Base-by-base conservation (phyloP, 2,329 filamentous ascomycete genomes). In the Colletotrichum sp. region DNA sequence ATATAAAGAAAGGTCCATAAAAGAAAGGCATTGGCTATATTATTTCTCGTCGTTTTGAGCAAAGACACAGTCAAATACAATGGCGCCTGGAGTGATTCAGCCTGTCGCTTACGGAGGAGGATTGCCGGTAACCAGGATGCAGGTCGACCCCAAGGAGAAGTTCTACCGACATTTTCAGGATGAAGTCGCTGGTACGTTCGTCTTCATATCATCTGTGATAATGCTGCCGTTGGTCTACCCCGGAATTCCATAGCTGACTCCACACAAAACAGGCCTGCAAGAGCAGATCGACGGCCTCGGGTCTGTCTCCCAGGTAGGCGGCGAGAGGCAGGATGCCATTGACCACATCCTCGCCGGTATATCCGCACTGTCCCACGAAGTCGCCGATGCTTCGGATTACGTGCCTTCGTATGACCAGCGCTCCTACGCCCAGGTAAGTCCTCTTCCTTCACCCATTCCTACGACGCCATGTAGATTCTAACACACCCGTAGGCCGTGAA, bases 321-420 rank as follows among this genome's bases (percentile, higher is more conserved):
- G 94, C 76, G 95, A 97, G 84, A 93, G 95, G 58, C 91, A 94
- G 77, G 93, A 96, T 82, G 95, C 95, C 67, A 92, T 94, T 62
- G 96, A 98, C 79, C 91, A 94, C 80, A 94, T 96, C 78, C 89
- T 98, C 16, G 92, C 94, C 18, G 91, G 92, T 77, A 97, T 98
- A 80, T 93, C 94, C 34, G 91, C 92, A 73, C 89, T 98, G 18
- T 96, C 95, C 2, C 94, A 94, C 78, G 93, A 97, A 80, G 94
- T 98, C 52, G 93, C 95, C 78, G 96, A 98, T 85, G 94, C 95
- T 1, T 92, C 94, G 3, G 93, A 93, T 71, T 95, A 93, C 79
- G 91, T 98, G 18, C 96, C 97, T 4, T 92, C 95, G 9, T 97
- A 98, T 82, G 97, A 98, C 81, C 95, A 97, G 83, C 92, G 95